Evolutionary conservation across 179 eudicot species (phyloP), one percentile per base, ranked within the genome.

Genomic region (Carnegiea gigantea): DNA sequence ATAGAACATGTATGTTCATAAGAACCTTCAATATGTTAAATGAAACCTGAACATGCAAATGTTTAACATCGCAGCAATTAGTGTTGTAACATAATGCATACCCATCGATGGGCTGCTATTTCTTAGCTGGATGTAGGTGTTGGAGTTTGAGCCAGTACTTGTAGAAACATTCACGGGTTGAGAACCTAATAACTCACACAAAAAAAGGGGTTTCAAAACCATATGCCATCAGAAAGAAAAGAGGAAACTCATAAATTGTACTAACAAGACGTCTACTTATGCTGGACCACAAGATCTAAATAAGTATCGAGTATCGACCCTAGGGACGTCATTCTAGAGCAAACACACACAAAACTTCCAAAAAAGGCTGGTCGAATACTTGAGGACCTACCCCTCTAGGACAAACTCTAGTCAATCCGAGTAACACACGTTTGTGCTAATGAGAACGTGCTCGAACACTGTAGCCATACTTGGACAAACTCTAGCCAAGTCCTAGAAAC

Each of bases 61-160:
- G 73, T 30, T 30, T 36, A 70, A 70, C 9, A 36, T 6, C 11
- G 46, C n/a, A 9, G 23, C 44, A 70, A 36, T 23, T 15, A 70
- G 23, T 0, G 2, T 11, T 26, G 71, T 65, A 14, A 9, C 1
- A 14, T 65, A 65, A 65, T 17, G 73, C 6, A 36, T 30, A 15
- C 33, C 33, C 46, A 1, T 70, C 46, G 43, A 70, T 36, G 73
- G 73, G 73, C 73, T 70, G 23, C 46, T 70, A 36, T 62, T 23
- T 62, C 71, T 65, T 2, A 70, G 73, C 73, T 70, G 73, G 73
- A 70, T 33, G 7, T 65, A 70, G 38, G 73, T 33, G 44, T 36
- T 70, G 33, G 73, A 33, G 46, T 70, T 70, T 43, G 21, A 30
- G 23, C 73, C 73, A 36, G 43, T 30, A 36, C 73, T 70, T 8